Evolutionary conservation across 176 grass and related monocot species (phyloP), one percentile per base, ranked within the genome.

Genomic region (Neostapfia colusana): DNA sequence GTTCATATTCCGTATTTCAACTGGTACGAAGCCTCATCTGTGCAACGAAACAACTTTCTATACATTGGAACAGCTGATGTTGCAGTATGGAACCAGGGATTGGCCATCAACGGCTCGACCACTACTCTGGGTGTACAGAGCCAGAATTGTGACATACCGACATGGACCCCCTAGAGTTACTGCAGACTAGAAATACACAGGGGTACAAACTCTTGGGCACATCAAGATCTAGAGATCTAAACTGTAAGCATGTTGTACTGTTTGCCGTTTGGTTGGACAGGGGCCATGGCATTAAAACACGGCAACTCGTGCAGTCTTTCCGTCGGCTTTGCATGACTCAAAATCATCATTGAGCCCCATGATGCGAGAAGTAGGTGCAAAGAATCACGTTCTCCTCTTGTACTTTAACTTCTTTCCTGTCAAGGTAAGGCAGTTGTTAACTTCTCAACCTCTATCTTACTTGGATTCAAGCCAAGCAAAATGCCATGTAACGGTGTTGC

Each of bases 391-490:
- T 77, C 78, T 93, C 88, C 24, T 91, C 83, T 69, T 72, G 87
- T 24, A 87, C 58, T 60, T 39, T 42, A 11, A 97, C 81, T 77
- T 93, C 88, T 85, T 97, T 97, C 94, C 90, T 97, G 86, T 84
- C 61, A 36, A 75, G 27, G 44, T 20, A 84, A 69, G 3, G 7
- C 34, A 55, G 14, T 56, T 56, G 36, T 53, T 46, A 69, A 44
- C 18, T 75, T 64, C 12, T 21, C 4, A 78, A 51, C 26, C 27
- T 41, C 20, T 8, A 45, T 53, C 36, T 81, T 69, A 15, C 55
- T 65, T 61, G 1, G 55, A 81, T 46, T 18, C 8, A 74, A 69
- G 51, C 41, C 70, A 63, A 21, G 24, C 7, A 73, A 68, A 78
- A 62, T 35, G 5, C 1, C 12, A 41, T 42, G 46, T 44, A 8